A percentile compares a stretch with the other conserved stretches of the same genome.
Evolutionary conservation across 1,284 basidiomycete species (phyloP).

Genomic region (Cryptococcus amylolentus): DNA sequence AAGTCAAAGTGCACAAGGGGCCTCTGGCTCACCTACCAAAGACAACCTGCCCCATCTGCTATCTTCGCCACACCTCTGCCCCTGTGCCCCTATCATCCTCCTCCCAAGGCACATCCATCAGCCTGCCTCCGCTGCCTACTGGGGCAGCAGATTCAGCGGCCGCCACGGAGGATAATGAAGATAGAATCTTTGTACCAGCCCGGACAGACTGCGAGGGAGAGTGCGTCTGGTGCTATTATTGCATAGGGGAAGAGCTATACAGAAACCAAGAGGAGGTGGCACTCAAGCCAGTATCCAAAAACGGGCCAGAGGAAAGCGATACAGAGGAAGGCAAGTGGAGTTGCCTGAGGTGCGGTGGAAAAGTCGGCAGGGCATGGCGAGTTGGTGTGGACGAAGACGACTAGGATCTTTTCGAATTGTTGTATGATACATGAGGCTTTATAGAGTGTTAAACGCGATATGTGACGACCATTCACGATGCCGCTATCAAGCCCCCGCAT

Average conservation of each 20-base stretch:
- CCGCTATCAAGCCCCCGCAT: conserved; percentile 35
- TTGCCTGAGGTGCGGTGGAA: conserved; percentile 67
- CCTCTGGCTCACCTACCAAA: conserved; percentile 41
- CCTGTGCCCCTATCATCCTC: conserved; percentile 28
- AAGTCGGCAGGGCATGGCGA: conserved; percentile 34
- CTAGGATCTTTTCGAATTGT: too few species aligned
- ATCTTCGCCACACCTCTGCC: conserved; percentile 26
- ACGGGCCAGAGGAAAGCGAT: conserved; percentile 4
- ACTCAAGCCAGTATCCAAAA: conserved; percentile 1
- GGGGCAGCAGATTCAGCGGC: conserved; percentile 2
- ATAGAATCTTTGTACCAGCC: conserved; percentile 43
- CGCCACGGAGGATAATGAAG: conserved; percentile 36
- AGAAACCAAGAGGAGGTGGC: conserved; percentile 18
- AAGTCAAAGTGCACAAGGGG: conserved; percentile 23
- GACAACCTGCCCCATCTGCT: conserved; percentile 51
- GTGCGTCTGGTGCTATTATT: conserved; percentile 83
- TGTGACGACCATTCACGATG: not conserved
- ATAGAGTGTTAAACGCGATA: not conserved
- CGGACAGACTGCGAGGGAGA: conserved; percentile 55
- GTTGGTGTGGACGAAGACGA: conserved; percentile 8
- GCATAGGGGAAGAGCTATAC: conserved; percentile 74
- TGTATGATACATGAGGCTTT: too few species aligned
- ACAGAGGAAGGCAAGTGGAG: conserved; percentile 56
- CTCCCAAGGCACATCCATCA: conserved; percentile 20
- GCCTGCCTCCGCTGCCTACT: conserved; percentile 23